Evolutionary conservation across 495 filamentous ascomycete genomes (phyloP), one percentile per base, ranked within the genome.

Genomic region (Penicillium herquei): DNA sequence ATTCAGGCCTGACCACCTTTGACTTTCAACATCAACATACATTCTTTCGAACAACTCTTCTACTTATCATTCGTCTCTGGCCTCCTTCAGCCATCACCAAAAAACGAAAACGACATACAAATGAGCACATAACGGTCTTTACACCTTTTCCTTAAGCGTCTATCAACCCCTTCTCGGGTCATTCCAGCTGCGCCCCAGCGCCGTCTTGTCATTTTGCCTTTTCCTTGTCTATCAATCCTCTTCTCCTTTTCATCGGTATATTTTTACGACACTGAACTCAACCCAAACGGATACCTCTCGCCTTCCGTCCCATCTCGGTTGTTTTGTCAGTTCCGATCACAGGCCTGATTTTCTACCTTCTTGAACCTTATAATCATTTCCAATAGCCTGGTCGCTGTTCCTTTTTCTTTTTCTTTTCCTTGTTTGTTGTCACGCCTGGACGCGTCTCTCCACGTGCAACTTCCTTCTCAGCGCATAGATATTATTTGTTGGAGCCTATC

Each of bases 81-180:
- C 65, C 63, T 4, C 21, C 65, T 75, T 61, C 70, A 6, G 26
- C 44, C 74, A 76, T 69, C 66, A 67, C 62, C 62, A 46, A 57
- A 72, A 64, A 66, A 49, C 59, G 62, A 66, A 70, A 77, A 70
- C 72, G 71, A 81, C 75, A 77, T 78, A 79, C 77, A 66, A 70
- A 87, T 87, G 84, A 83, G 79, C 74, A 75, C 71, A 83, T 87
- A 85, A 88, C 82, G 79, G 83, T 78, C 74, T 71, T 76, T 80
- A 76, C 73, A 66, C 52, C 69, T 74, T 75, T 77, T 77, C 71
- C 74, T 73, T 52, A 42, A 57, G 67, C 66, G 67, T 78, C 75
- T 70, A 77, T 65, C 67, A n/a, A 73, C 73, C 74, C 78, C 67
- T 51, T 58, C 47, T 39, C 70, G 79, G 78, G 77, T 73, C 64